A percentile compares a stretch with the other conserved stretches of the same genome.
Evolutionary conservation across 805 yeast species (phyloP).

Genomic region (Candida patagonica): DNA sequence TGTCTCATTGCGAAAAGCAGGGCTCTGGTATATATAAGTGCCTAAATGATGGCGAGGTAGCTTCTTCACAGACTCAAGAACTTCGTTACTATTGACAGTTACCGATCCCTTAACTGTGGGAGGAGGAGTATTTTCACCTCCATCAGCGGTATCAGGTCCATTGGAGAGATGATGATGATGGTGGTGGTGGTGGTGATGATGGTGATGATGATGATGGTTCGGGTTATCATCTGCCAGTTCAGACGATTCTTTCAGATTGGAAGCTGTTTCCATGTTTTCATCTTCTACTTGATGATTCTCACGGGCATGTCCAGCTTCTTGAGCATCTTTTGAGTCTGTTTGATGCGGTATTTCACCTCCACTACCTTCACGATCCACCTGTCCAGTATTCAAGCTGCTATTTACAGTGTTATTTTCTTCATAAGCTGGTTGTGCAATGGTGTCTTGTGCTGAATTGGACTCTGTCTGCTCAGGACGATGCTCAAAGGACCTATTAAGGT

Average conservation of each 20-base stretch:
- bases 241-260: conserved; percentile 22
- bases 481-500: too few relatives aligned
- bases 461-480: too few relatives aligned
- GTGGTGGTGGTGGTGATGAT: conserved; percentile 22
- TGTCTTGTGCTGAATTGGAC: too few relatives aligned
- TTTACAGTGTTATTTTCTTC: too few relatives aligned
- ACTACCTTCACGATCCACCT: too few relatives aligned
- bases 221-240: conserved; percentile 15
- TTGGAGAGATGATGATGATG: conserved; percentile 13
- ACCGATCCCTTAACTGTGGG: conserved; percentile 21
- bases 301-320: too few relatives aligned
- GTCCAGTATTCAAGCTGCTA: too few relatives aligned
- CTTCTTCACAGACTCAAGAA: conserved; percentile 29
- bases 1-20: neutral
- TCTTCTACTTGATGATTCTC: too few relatives aligned
- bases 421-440: too few relatives aligned
- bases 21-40: conserved; percentile 39
- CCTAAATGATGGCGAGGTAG: conserved; percentile 45
- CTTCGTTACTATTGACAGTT: conserved; percentile 33
- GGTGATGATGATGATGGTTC: conserved; percentile 24
- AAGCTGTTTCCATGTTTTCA: conserved; percentile 31
- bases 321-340: too few relatives aligned
- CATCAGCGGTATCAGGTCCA: neutral
- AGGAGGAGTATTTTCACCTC: conserved; percentile 5
- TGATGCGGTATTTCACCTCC: too few relatives aligned